phyloP scores from a whole-genome alignment of 768 basidiomycete species.

The Mycena albidolilacea region DNA sequence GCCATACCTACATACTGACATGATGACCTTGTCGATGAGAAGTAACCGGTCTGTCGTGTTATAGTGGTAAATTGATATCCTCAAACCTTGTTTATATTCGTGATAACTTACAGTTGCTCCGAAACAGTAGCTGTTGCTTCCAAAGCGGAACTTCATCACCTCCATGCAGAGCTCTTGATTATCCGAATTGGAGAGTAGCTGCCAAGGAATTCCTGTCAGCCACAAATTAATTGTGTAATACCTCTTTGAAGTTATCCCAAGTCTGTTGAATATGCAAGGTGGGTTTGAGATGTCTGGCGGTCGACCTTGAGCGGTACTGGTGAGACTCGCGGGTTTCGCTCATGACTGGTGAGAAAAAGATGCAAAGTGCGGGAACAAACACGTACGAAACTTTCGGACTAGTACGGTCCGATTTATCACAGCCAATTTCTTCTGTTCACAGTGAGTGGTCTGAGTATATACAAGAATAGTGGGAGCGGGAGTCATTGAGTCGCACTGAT shows the following conservation, averaged over 20 bases:
- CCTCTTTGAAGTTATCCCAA: slow-evolving; percentile 1
- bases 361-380: no score
- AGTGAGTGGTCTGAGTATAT: no score
- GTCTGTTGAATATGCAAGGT: background rate
- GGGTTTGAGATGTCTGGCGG: no score
- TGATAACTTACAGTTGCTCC: background rate
- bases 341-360: no score
- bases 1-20: background rate
- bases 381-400: no score
- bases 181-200: background rate
- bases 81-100: background rate
- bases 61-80: background rate
- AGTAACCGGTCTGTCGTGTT: slow-evolving; percentile 1
- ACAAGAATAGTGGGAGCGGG: no score
- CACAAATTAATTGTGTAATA: background rate
- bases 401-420: no score
- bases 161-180: background rate
- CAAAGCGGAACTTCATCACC: slow-evolving; percentile 6
- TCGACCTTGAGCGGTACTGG: no score
- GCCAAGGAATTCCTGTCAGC: background rate
- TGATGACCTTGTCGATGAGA: background rate
- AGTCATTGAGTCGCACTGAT: no score
- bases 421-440: no score
- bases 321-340: no score
- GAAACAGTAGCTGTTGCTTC: slow-evolving; percentile 4